A percentile compares a stretch with the other conserved stretches of the same genome.
These are phyloP conservation scores for Suhomyces guaymorum DNA, from an alignment of 1,139 yeast species.

Conservation along the genomic window DNA sequence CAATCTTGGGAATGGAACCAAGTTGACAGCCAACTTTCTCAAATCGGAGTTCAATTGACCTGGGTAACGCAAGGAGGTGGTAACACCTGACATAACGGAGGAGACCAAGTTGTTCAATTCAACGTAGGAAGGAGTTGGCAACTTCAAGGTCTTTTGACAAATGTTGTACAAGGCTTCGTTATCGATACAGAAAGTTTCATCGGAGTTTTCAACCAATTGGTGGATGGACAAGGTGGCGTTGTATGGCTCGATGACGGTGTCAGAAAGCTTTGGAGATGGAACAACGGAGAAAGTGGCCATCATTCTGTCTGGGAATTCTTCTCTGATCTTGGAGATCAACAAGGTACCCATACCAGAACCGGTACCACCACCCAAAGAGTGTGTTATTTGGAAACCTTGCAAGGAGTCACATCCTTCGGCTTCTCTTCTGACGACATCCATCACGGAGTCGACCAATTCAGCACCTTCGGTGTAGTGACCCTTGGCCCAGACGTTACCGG, in stretches of 20 bases:
- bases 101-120: constrained; percentile 83
- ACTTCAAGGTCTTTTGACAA: constrained; percentile 80
- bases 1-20: constrained; percentile 92
- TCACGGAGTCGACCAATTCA: constrained; percentile 82
- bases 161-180: constrained; percentile 90
- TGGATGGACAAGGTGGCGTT: constrained; percentile 91
- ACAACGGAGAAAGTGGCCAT: constrained; percentile 92
- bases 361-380: constrained; percentile 95
- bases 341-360: constrained; percentile 84
- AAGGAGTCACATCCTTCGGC: constrained; percentile 91
- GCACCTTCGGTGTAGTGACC: constrained; percentile 97
- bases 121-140: constrained; percentile 72
- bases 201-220: constrained; percentile 86
- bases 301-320: constrained; percentile 73
- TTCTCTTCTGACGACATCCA: constrained; percentile 89
- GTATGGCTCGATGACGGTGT: constrained; percentile 92
- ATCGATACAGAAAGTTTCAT: constrained; percentile 92
- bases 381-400: constrained; percentile 93
- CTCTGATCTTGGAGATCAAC: constrained; percentile 31
- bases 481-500: constrained; percentile 96
- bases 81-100: constrained; percentile 91
- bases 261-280: constrained; percentile 88
- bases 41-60: constrained; percentile 92
- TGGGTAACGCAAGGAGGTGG: constrained; percentile 86
- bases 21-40: constrained; percentile 87